Evolutionary conservation across 2,329 filamentous ascomycete genomes (phyloP).

Genomic region (Ophiostoma triangulosporum): DNA sequence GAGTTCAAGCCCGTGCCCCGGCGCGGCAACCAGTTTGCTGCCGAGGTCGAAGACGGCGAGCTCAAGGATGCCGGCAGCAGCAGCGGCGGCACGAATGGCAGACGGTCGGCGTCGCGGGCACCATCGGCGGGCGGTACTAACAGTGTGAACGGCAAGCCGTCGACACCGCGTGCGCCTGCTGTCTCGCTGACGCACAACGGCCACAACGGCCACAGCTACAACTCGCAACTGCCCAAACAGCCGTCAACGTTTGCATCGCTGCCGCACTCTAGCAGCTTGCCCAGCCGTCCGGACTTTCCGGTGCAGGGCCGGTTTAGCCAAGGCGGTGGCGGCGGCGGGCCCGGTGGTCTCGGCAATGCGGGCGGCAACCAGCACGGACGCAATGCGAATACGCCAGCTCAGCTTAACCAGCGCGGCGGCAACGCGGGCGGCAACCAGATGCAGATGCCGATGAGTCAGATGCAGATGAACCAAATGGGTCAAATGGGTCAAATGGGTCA

Average conservation of each 20-base stretch:
- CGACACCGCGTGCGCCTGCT: constrained; percentile 17
- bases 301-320: constrained; percentile 11
- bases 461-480: too few relatives aligned
- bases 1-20: constrained; percentile 49
- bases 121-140: neutral
- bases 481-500: too few relatives aligned
- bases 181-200: constrained; percentile 12
- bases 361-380: neutral
- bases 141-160: constrained; percentile 14
- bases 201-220: neutral
- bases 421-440: neutral
- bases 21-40: constrained; percentile 12
- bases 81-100: constrained; percentile 15
- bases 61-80: constrained; percentile 38
- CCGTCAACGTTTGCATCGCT: constrained; percentile 23
- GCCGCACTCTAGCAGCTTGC: constrained; percentile 18
- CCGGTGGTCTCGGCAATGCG: neutral
- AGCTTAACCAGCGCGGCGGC: neutral
- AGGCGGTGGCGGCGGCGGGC: neutral
- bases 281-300: constrained; percentile 19
- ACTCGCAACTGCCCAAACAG: constrained; percentile 14
- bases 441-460: too few relatives aligned
- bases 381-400: neutral
- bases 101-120: neutral
- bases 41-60: constrained; percentile 59